Conservation (phyloP, 2,329 filamentous ascomycete species). For the Drechslerella coelobrocha region DNA sequence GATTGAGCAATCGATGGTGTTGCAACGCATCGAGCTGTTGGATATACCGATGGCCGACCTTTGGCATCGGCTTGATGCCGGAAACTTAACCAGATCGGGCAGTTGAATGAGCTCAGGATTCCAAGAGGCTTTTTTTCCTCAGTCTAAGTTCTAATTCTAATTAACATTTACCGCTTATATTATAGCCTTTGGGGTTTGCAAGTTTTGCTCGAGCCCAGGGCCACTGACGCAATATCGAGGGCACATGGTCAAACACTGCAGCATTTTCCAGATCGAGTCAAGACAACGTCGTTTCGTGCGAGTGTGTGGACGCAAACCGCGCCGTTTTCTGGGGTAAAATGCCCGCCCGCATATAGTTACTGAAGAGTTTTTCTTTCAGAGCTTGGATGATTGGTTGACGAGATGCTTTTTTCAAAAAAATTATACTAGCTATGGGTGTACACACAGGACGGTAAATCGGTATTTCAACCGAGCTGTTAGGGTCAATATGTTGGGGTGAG, state of each 20-base stretch:
- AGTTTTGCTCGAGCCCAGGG: conserved; percentile 28
- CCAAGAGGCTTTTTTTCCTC: conserved; percentile 47
- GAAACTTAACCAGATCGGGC: conserved; percentile 35
- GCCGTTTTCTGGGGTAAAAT: conserved; percentile 50
- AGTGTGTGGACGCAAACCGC: conserved; percentile 32
- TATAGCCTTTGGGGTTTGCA: not conserved
- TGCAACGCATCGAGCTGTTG: conserved; percentile 18
- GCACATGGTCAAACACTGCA: conserved; percentile 50
- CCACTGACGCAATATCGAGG: conserved; percentile 50
- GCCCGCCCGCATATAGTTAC: conserved; percentile 36
- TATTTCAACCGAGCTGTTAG: conserved; percentile 29
- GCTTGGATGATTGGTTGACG: conserved; percentile 27
- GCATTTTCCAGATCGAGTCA: conserved; percentile 30
- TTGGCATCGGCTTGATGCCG: conserved; percentile 39
- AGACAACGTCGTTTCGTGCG: conserved; percentile 17
- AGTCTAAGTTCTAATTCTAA: conserved; percentile 14
- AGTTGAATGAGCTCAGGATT: conserved; percentile 31
- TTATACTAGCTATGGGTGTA: conserved; percentile 2
- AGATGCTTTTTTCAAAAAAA: not conserved
- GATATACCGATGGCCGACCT: not conserved
- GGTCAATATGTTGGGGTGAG: conserved; percentile 1
- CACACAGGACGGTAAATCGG: conserved; percentile 12
- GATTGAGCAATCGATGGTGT: not conserved
- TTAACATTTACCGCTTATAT: conserved; percentile 12
- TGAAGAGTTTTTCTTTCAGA: conserved; percentile 44